Evolutionary conservation across 2,329 filamentous ascomycete genomes (phyloP), one percentile per base, ranked within the genome.

Genomic region (Cytospora leucostoma): DNA sequence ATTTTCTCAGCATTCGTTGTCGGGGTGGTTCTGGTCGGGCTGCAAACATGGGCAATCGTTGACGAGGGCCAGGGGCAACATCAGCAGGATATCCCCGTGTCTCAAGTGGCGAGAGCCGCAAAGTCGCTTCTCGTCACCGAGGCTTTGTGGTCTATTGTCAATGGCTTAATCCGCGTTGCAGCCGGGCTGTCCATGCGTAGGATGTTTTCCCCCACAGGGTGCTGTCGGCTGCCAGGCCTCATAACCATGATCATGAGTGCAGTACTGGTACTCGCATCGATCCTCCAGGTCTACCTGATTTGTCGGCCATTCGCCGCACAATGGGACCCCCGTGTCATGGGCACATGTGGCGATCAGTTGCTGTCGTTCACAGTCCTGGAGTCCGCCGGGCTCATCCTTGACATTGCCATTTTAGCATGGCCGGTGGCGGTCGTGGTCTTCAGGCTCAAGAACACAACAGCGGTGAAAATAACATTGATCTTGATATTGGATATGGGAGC

Each of bases 301-400:
- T 61, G 62, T 15, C 21, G 7, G 35, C 57, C 62, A 2, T 64
- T 61, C 35, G 44, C 57, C 5, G 56, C 57, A 4, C 62, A 64
- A n/a, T 64, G 57, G 62, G 53, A 64, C 21, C 52, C 57, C 12
- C 57, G 13, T 3, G 19, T 56, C 15, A 4, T 64, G 6, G 62
- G 57, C 1, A 6, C 47, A 1, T 64, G 62, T 37, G 62, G 62
- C 7, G 62, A 57, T 32, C 57, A 64, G 37, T 15, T 64, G 2
- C 3, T 32, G 1, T 61, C 62, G 3, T 64, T 64, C 11, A 53
- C 55, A 15, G 17, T 32, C 13, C 12, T 61, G 1, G 57, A 61
- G 47, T 38, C 37, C 1, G n/a, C 50, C 4, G 62, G 62, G 1
- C 2, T 64, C 4, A 8, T n/a, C 11, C 44, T 64, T 2, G 57